Evolutionary conservation across 179 eudicot genomes (phyloP), one percentile per base, ranked within the genome.

Genomic region (Gypsophila paniculata): DNA sequence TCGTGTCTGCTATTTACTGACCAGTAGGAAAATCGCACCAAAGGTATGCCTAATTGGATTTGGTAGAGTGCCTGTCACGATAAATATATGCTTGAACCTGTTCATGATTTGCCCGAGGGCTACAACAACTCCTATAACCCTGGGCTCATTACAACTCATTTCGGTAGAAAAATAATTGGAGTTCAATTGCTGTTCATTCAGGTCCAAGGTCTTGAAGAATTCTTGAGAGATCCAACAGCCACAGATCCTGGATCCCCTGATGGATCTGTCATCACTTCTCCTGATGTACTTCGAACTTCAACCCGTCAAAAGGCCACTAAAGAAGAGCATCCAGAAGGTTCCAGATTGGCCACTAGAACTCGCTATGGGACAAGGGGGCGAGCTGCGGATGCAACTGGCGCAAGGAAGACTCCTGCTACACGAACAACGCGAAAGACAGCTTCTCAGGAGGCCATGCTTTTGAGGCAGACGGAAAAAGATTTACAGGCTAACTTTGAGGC

Each of bases 161-260:
- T 1, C n/a, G n/a, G 11, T 44, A 19, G 19, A 11, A 21, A 10
- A 44, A 0, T 44, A 21, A 48, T 42, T 42, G 46, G 46, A 42
- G 46, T 25, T 25, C 49, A 29, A 48, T 26, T n/a, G 25, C 14
- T 9, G 9, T 58, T 19, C 13, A 18, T 82, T 54, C 62, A 93
- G 98, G 94, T 93, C 52, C 86, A 89, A 73, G 98, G 98, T 21
- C 74, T 91, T 53, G 96, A 87, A 49, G 96, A 89, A 39, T 13
- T 82, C 34, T 58, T 82, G 82, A 71, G 71, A 42, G 73, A 78
- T 4, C 42, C 73, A 0, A 74, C 76, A 74, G 59, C 82, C 5
- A 84, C 72, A 51, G 69, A 71, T 6, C 74, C 60, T 6, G 88
- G 82, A 38, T 86, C 91, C 3, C 92, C 89, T 9, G 84, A 72